These are phyloP conservation scores for Sugiyamaella marilandica DNA, from an alignment of 805 yeast genomes.

Conservation along the genomic window DNA sequence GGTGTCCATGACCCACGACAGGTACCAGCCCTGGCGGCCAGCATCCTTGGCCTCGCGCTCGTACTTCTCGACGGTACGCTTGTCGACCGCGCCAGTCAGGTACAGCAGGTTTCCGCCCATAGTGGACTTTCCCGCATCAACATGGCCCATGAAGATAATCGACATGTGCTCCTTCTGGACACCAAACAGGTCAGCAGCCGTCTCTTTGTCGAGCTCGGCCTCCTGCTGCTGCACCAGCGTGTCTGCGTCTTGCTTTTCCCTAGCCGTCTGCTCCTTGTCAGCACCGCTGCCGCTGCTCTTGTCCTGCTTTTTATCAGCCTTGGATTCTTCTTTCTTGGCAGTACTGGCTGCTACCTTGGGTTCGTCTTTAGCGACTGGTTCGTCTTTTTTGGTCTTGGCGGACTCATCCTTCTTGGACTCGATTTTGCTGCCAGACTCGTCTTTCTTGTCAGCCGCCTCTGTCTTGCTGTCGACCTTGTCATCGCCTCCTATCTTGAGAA, in stretches of 20 bases:
- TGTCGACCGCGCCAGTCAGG: conserved; percentile 95
- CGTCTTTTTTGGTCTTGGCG: conserved; percentile 17
- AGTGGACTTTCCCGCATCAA: conserved; percentile 98
- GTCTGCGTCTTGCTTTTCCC: conserved; percentile 31
- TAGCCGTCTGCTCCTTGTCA: conserved; percentile 17
- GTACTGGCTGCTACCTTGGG: conserved; percentile 23
- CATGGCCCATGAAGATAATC: conserved; percentile 98
- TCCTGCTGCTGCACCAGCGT: conserved; percentile 39
- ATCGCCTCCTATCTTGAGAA: conserved; percentile 24
- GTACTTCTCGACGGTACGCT: conserved; percentile 96
- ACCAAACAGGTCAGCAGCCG: conserved; percentile 89
- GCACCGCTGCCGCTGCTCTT: conserved; percentile 21
- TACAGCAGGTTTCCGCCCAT: conserved; percentile 97
- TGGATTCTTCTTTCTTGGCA: conserved; percentile 10
- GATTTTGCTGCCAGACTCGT: conserved; percentile 5
- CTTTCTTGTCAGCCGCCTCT: conserved; percentile 8
- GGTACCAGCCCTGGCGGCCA: conserved; percentile 99
- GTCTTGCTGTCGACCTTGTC: conserved; percentile 13
- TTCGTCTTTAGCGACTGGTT: conserved; percentile 38
- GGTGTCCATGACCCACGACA: conserved; percentile 99
- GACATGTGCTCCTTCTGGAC: conserved; percentile 83
- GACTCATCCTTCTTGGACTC: conserved; percentile 17
- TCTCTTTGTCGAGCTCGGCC: conserved; percentile 63
- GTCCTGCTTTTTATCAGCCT: conserved; percentile 18
- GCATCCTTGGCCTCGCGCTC: conserved; percentile 99